Percentiles rank a stretch among this genome's conserved stretches.
These are phyloP conservation scores for Cyberlindnera petersonii DNA, from an alignment of 805 yeast genomes.

Conservation along the genomic window DNA sequence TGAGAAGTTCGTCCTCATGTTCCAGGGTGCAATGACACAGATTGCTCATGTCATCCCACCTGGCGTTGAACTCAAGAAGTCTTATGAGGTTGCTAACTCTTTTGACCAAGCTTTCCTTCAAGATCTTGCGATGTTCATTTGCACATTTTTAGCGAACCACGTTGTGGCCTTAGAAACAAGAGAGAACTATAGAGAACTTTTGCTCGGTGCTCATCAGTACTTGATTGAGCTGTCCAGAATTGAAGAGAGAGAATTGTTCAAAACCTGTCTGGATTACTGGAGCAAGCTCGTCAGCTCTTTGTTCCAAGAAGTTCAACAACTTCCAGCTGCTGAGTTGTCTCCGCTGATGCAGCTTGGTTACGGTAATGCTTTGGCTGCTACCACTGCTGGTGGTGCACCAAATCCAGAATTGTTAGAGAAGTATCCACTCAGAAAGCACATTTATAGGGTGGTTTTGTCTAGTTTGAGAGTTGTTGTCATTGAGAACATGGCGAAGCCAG, in stretches of 20 bases:
- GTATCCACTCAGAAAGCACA: slow-evolving; percentile 81
- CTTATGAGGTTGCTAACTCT: slow-evolving; percentile 72
- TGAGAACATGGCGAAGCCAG: slow-evolving; percentile 97
- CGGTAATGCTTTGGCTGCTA: slow-evolving; percentile 32
- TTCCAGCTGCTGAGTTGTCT: slow-evolving; percentile 67
- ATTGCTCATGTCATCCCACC: slow-evolving; percentile 67
- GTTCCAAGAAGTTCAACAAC: slow-evolving; percentile 77
- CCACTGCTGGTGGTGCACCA: slow-evolving; percentile 73
- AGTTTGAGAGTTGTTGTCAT: slow-evolving; percentile 88
- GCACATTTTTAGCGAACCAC: slow-evolving; percentile 79
- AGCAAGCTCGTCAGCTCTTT: slow-evolving; percentile 74
- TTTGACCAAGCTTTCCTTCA: slow-evolving; percentile 91
- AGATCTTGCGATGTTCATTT: slow-evolving; percentile 89
- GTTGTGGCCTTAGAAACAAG: slow-evolving; percentile 56
- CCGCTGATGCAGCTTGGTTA: slow-evolving; percentile 71
- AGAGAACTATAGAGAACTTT: slow-evolving; percentile 50
- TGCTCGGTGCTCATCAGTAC: slow-evolving; percentile 73
- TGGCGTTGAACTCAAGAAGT: slow-evolving; percentile 61
- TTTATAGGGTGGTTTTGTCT: slow-evolving; percentile 73
- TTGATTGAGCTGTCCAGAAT: slow-evolving; percentile 81
- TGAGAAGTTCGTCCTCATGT: slow-evolving; percentile 61
- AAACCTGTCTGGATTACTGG: slow-evolving; percentile 96
- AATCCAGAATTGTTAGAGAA: slow-evolving; percentile 75
- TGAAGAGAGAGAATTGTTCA: slow-evolving; percentile 94
- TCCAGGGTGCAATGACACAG: slow-evolving; percentile 68